Evolutionary conservation across 306 rosid genomes (phyloP).

Genomic region (Calophaca sinica): DNA sequence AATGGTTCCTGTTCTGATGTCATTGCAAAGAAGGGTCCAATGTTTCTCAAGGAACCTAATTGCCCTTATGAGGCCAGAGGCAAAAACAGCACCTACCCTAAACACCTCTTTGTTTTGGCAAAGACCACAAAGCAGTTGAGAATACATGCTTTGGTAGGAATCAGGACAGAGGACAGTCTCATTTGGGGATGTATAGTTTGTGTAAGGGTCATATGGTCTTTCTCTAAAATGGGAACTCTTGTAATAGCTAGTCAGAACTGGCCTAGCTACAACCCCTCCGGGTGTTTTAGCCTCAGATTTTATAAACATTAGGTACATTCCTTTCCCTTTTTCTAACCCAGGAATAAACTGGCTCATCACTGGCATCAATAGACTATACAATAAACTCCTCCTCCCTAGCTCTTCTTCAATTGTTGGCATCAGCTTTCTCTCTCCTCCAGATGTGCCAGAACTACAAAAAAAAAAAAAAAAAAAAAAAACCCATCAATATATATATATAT

Average conservation of each 20-base stretch:
- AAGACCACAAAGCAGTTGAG: conserved; percentile 92
- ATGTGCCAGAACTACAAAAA: conserved; percentile 83
- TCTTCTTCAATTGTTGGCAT: conserved; percentile 97
- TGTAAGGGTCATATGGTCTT: conserved; percentile 94
- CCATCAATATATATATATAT: conserved; percentile 25
- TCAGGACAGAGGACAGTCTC: conserved; percentile 90
- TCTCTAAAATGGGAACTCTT: conserved; percentile 76
- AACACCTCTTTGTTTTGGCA: conserved; percentile 74
- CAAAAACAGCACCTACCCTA: conserved; percentile 93
- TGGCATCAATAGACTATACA: conserved; percentile 90
- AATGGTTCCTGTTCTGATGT: conserved; percentile 74
- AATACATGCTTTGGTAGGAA: conserved; percentile 95
- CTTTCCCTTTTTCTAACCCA: conserved; percentile 85
- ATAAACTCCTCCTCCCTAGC: conserved; percentile 70
- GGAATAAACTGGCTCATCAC: conserved; percentile 87
- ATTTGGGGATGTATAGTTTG: conserved; percentile 94
- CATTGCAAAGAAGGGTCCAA: conserved; percentile 67
- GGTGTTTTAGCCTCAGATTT: conserved; percentile 95
- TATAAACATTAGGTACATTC: conserved; percentile 95
- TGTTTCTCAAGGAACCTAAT: conserved; percentile 87
- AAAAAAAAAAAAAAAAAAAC: neutral
- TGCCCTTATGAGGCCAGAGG: conserved; percentile 96
- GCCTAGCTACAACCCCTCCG: conserved; percentile 87
- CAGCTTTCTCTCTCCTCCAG: conserved; percentile 96
- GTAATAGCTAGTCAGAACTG: conserved; percentile 93